phyloP scores from a whole-genome alignment of 2,329 filamentous ascomycete genomes.

The Neoscytalidium dimidiatum region DNA sequence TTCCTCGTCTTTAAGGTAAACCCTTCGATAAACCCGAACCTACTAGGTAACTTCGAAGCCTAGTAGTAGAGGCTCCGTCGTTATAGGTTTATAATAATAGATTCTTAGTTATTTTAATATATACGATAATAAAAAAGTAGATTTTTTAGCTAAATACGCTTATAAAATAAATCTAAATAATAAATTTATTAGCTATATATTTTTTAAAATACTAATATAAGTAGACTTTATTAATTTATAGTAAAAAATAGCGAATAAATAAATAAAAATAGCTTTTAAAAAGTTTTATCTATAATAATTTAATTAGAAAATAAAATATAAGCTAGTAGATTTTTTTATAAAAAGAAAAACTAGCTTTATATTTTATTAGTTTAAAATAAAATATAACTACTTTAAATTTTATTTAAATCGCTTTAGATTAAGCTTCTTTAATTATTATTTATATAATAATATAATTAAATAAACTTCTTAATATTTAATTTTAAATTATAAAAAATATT shows the following conservation, averaged over 20 bases:
- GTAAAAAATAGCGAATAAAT: background rate
- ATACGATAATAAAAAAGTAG: background rate
- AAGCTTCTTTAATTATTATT: background rate
- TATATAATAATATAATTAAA: background rate
- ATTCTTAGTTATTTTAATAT: too few species aligned
- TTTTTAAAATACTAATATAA: too few species aligned
- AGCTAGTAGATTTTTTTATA: background rate
- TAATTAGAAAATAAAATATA: background rate
- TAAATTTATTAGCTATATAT: too few species aligned
- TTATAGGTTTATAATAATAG: too few species aligned
- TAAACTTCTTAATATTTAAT: background rate
- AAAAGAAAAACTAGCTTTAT: background rate
- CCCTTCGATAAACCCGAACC: too few species aligned
- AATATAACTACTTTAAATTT: background rate
- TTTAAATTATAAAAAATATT: too few species aligned
- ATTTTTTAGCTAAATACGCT: background rate
- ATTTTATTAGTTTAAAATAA: background rate
- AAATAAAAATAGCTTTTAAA: background rate
- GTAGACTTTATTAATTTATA: too few species aligned
- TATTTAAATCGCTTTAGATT: background rate
- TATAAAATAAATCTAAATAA: background rate
- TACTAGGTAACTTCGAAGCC: too few species aligned
- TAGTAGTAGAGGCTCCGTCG: too few species aligned
- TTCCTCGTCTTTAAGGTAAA: too few species aligned
- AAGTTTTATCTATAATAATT: background rate